These are phyloP conservation scores for Aspergillus kassunensis DNA, from an alignment of 495 filamentous ascomycete genomes.

Conservation along the genomic window DNA sequence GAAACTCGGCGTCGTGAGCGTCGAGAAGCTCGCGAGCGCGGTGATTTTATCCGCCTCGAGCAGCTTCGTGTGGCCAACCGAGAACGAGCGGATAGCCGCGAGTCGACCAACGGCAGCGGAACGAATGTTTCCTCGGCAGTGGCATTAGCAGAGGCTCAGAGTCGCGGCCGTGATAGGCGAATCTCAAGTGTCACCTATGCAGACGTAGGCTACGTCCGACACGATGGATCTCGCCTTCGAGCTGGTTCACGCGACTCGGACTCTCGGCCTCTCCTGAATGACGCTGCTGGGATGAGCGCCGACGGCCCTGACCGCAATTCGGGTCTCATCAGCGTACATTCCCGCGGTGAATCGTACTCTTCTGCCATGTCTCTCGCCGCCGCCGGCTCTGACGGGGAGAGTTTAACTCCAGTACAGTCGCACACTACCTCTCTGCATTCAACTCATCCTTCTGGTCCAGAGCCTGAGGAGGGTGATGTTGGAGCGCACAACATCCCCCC, in stretches of 20 bases:
- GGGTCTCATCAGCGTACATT: constrained; percentile 24
- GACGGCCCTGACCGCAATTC: constrained; percentile 21
- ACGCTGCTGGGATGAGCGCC: constrained; percentile 57
- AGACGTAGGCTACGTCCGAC: constrained; percentile 77
- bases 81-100: constrained; percentile 24
- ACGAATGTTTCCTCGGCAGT: constrained; percentile 26
- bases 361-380: constrained; percentile 29
- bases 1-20: constrained; percentile 65
- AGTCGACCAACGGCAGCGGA: constrained; percentile 28
- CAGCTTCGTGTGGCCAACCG: constrained; percentile 49
- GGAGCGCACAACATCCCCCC: constrained; percentile 35
- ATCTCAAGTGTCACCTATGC: constrained; percentile 84
- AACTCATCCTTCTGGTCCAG: constrained; percentile 16
- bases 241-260: constrained; percentile 78
- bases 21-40: constrained; percentile 64
- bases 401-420: constrained; percentile 20
- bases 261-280: constrained; percentile 64
- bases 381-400: constrained; percentile 28
- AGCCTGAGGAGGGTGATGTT: constrained; percentile 35
- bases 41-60: constrained; percentile 60
- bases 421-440: constrained; percentile 24
- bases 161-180: constrained; percentile 64
- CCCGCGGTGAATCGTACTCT: constrained; percentile 34
- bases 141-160: constrained; percentile 60
- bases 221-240: constrained; percentile 83